A percentile compares a stretch with the other conserved stretches of the same genome.
Conservation (phyloP, 2,329 filamentous ascomycete genomes). For the Epichloe brachyelytri region DNA sequence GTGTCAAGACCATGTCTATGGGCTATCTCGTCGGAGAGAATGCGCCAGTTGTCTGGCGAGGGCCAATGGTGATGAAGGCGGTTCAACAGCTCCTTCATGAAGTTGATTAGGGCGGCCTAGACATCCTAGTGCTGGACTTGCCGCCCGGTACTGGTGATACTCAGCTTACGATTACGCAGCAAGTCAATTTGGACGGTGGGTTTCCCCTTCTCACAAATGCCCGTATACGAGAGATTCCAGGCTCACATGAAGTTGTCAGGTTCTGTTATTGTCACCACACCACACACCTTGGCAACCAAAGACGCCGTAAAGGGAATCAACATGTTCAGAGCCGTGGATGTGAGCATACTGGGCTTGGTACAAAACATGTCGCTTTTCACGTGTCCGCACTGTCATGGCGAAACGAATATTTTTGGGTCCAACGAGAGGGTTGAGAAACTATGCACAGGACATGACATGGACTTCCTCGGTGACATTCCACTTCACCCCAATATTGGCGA, state of each 20-base stretch:
- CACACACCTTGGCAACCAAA: slow-evolving; percentile 82
- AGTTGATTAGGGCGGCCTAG: slow-evolving; percentile 83
- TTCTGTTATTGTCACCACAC: slow-evolving; percentile 80
- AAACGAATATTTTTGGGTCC: slow-evolving; percentile 63
- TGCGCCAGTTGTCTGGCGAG: slow-evolving; percentile 85
- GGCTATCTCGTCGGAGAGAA: slow-evolving; percentile 75
- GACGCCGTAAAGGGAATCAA: slow-evolving; percentile 86
- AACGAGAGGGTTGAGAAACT: slow-evolving; percentile 51
- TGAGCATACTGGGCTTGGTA: slow-evolving; percentile 75
- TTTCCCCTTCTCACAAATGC: not conserved
- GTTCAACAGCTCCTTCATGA: slow-evolving; percentile 91
- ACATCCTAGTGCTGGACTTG: slow-evolving; percentile 79
- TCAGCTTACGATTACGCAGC: slow-evolving; percentile 92
- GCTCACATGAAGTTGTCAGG: slow-evolving; percentile 27
- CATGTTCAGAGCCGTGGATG: slow-evolving; percentile 78
- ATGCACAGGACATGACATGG: slow-evolving; percentile 59
- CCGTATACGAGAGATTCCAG: not conserved
- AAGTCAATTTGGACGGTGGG: slow-evolving; percentile 72
- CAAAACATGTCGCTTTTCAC: slow-evolving; percentile 84
- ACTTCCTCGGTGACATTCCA: slow-evolving; percentile 80
- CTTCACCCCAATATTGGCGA: slow-evolving; percentile 77
- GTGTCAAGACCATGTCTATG: slow-evolving; percentile 97
- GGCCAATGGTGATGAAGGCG: slow-evolving; percentile 95
- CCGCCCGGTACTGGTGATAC: slow-evolving; percentile 93
- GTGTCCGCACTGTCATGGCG: slow-evolving; percentile 64